phyloP scores from a whole-genome alignment of 2,329 filamentous ascomycete genomes.

The Penicillium digitatum region DNA sequence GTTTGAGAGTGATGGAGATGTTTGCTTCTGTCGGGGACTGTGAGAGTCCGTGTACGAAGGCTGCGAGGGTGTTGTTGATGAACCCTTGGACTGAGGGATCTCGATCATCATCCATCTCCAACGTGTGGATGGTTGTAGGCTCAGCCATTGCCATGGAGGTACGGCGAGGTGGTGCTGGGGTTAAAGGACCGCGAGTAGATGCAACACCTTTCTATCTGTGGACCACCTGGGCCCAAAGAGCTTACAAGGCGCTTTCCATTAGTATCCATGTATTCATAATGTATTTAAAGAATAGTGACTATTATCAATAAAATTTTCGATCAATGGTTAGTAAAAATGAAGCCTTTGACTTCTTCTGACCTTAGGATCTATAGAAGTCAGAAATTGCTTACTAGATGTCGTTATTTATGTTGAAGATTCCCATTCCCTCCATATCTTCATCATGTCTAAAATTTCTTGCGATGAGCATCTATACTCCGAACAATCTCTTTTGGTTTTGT shows the following conservation, averaged over 20 bases:
- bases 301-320: no score
- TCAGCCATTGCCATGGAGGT: conserved; percentile 2
- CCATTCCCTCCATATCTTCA: not conserved
- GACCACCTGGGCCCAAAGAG: not conserved
- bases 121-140: no score
- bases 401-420: not conserved
- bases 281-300: not conserved
- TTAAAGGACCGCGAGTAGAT: not conserved
- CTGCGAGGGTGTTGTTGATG: conserved; percentile 28
- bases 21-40: conserved; percentile 26
- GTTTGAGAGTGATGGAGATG: conserved; percentile 30
- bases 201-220: not conserved
- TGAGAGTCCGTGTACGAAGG: conserved; percentile 25
- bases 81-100: conserved; percentile 25
- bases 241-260: not conserved
- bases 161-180: not conserved
- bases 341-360: not conserved
- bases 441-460: not conserved
- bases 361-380: not conserved
- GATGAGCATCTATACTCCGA: not conserved
- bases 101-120: conserved; percentile 7
- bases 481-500: not conserved
- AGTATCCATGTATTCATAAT: not conserved
- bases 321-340: not conserved
- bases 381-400: not conserved